phyloP scores from a whole-genome alignment of 179 eudicot species.

The Nepenthes alata region DNA sequence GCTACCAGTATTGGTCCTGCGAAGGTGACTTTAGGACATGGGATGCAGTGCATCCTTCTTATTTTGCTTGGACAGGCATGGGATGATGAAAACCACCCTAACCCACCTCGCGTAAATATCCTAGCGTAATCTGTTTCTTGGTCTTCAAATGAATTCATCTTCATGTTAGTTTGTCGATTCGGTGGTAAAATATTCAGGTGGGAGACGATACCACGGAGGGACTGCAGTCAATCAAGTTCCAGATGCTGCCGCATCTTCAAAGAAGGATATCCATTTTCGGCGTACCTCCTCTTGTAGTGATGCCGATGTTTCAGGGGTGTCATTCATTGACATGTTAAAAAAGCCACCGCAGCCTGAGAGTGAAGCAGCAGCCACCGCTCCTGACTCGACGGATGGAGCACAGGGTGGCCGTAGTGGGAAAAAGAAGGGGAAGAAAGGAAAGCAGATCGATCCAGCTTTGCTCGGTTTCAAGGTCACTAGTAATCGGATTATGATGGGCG shows the following conservation, averaged over 20 bases:
- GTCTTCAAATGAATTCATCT: too few species aligned
- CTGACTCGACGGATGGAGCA: constrained; percentile 44
- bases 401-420: constrained; percentile 55
- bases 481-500: constrained; percentile 98
- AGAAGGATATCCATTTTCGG: constrained; percentile 55
- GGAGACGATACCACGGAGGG: constrained; percentile 6
- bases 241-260: constrained; percentile 21
- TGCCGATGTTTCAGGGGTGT: constrained; percentile 70
- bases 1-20: too few species aligned
- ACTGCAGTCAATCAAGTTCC: constrained; percentile 22
- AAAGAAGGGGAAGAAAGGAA: constrained; percentile 91
- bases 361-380: constrained; percentile 13
- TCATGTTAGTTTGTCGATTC: too few species aligned
- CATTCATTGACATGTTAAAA: constrained; percentile 85
- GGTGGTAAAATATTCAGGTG: too few species aligned
- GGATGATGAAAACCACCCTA: too few species aligned
- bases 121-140: too few species aligned
- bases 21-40: too few species aligned
- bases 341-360: constrained; percentile 47
- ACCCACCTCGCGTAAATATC: too few species aligned
- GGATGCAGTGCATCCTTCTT: too few species aligned
- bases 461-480: constrained; percentile 97
- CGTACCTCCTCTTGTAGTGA: constrained; percentile 67
- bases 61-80: too few species aligned
- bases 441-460: constrained; percentile 88